phyloP scores from a whole-genome alignment of 2,329 filamentous ascomycete genomes.

The Xylariaceae sp. region DNA sequence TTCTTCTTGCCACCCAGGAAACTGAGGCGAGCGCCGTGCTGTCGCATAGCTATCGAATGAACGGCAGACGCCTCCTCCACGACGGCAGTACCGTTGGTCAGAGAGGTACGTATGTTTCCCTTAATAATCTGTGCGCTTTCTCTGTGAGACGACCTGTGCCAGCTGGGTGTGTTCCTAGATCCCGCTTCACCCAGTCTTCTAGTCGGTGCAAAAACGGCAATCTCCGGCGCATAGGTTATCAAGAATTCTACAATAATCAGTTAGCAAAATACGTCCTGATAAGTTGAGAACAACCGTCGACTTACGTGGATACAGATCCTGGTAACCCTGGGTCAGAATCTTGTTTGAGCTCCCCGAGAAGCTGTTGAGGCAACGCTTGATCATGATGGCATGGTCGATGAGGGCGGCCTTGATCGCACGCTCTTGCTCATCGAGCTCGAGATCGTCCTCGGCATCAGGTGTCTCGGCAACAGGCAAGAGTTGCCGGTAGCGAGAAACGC shows the following conservation, averaged over 20 bases:
- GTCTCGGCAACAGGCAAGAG: constrained; percentile 56
- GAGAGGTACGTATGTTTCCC: constrained; percentile 18
- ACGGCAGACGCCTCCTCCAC: constrained; percentile 48
- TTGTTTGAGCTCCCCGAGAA: constrained; percentile 61
- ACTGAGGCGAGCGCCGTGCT: constrained; percentile 50
- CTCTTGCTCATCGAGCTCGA: constrained; percentile 56
- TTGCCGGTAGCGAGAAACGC: constrained; percentile 70
- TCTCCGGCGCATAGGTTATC: constrained; percentile 58
- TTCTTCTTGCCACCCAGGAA: constrained; percentile 53
- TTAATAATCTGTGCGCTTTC: constrained; percentile 21
- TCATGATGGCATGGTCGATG: constrained; percentile 80
- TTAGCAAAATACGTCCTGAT: constrained; percentile 14
- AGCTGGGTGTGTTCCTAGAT: constrained; percentile 39
- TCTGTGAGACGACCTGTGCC: constrained; percentile 33
- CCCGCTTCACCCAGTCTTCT: constrained; percentile 38
- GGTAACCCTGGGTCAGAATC: constrained; percentile 49
- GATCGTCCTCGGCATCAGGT: constrained; percentile 41
- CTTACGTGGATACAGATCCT: constrained; percentile 62
- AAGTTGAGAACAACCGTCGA: constrained; percentile 20
- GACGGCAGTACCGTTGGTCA: constrained; percentile 29
- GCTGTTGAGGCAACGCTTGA: constrained; percentile 72
- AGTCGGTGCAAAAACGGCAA: constrained; percentile 55
- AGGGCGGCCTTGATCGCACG: constrained; percentile 79
- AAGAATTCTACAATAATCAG: constrained; percentile 48
- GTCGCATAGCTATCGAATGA: constrained; percentile 47